These are phyloP conservation scores for Fomitopsis serialis DNA, from an alignment of 768 basidiomycete species.

Conservation along the genomic window DNA sequence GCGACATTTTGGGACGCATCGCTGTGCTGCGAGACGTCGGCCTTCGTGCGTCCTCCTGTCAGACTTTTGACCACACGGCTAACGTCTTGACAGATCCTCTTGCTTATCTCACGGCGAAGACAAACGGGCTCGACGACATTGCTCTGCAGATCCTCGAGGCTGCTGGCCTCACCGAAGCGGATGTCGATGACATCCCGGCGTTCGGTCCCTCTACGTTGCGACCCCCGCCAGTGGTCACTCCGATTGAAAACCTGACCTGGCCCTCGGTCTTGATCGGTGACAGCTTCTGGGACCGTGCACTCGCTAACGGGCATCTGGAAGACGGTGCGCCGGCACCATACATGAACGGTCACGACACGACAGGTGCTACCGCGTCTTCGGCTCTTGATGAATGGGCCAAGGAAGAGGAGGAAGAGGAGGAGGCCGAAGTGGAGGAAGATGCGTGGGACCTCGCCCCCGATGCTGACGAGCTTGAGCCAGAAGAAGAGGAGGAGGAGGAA, in stretches of 20 bases:
- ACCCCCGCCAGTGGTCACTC: slow-evolving; percentile 73
- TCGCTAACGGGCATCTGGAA: slow-evolving; percentile 77
- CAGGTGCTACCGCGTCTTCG: slow-evolving; percentile 51
- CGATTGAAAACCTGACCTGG: slow-evolving; percentile 78
- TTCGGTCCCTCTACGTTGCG: slow-evolving; percentile 67
- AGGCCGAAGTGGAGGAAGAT: slow-evolving; percentile 64
- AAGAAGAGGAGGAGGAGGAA: slow-evolving; percentile 44
- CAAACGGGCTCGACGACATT: slow-evolving; percentile 85
- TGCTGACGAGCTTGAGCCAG: slow-evolving; percentile 55
- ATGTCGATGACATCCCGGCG: slow-evolving; percentile 77
- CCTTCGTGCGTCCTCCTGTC: slow-evolving; percentile 56
- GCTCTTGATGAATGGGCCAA: slow-evolving; percentile 84
- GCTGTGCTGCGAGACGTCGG: slow-evolving; percentile 88
- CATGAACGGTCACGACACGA: slow-evolving; percentile 61
- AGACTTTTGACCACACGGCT: neutral
- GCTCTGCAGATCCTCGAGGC: slow-evolving; percentile 87
- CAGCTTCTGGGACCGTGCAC: slow-evolving; percentile 94
- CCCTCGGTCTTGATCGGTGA: slow-evolving; percentile 75
- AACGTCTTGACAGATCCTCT: slow-evolving; percentile 63
- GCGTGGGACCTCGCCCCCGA: slow-evolving; percentile 89
- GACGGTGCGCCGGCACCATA: slow-evolving; percentile 60
- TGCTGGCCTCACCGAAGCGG: slow-evolving; percentile 83
- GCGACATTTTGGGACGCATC: slow-evolving; percentile 83
- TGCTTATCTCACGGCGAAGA: slow-evolving; percentile 95
- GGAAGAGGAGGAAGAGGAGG: slow-evolving; percentile 70